Evolutionary conservation across 139 green algal species (phyloP).

Genomic region (Zygnema cylindricum): DNA sequence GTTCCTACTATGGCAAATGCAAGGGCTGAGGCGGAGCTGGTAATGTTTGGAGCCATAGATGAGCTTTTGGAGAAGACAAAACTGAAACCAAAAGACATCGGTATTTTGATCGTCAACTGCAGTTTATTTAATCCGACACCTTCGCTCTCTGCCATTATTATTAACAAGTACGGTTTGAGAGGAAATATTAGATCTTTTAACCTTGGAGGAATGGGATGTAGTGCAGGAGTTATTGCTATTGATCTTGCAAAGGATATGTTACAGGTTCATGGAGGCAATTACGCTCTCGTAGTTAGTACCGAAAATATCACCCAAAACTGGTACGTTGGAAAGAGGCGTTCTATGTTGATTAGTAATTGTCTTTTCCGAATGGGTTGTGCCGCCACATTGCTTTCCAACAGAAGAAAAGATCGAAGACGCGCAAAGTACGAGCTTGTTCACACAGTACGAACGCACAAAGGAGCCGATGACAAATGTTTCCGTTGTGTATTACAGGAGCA

Average conservation of each 20-base stretch:
- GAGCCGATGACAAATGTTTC: slow-evolving; percentile 86
- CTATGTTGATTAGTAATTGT: slow-evolving; percentile 97
- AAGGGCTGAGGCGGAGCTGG: slow-evolving; percentile 86
- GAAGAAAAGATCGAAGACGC: slow-evolving; percentile 70
- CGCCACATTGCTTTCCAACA: slow-evolving; percentile 91
- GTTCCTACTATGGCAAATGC: slow-evolving; percentile 77
- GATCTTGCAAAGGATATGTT: slow-evolving; percentile 90
- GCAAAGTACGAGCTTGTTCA: slow-evolving; percentile 88
- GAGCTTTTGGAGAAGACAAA: slow-evolving; percentile 65
- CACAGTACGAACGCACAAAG: slow-evolving; percentile 89
- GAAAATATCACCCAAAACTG: slow-evolving; percentile 99
- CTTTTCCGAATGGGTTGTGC: slow-evolving; percentile 93
- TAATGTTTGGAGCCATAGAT: slow-evolving; percentile 72
- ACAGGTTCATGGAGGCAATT: slow-evolving; percentile 49
- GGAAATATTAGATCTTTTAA: slow-evolving; percentile 92
- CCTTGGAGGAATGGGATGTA: slow-evolving; percentile 95
- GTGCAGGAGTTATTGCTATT: slow-evolving; percentile 86
- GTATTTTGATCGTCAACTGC: slow-evolving; percentile 96
- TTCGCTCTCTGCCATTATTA: slow-evolving; percentile 91
- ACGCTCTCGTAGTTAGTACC: slow-evolving; percentile 87
- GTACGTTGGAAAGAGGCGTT: slow-evolving; percentile 88
- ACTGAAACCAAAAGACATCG: slow-evolving; percentile 79
- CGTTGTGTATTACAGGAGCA: slow-evolving; percentile 80
- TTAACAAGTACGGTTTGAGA: slow-evolving; percentile 94
- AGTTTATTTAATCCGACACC: slow-evolving; percentile 96